These are phyloP conservation scores for Vachellia collinsii DNA, from an alignment of 306 rosid genomes.

Conservation along the genomic window DNA sequence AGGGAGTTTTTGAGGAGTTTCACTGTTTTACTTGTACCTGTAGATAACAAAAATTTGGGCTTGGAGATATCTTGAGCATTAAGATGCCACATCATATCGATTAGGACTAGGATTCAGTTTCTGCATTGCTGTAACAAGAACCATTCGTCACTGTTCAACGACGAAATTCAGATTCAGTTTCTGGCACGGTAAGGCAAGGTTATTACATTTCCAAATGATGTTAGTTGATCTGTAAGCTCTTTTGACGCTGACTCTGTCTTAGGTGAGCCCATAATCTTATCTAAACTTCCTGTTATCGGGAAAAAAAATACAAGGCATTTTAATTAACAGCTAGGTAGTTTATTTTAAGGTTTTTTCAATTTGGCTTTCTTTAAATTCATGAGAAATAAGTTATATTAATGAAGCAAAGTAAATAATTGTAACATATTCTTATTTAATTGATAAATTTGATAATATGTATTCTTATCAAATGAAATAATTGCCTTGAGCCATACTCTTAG, in stretches of 20 bases:
- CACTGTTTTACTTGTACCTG: conserved; percentile 6
- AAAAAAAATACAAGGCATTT: too few relatives aligned
- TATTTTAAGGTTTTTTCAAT: too few relatives aligned
- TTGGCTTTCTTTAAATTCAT: background rate
- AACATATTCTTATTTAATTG: too few relatives aligned
- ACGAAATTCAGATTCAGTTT: conserved; percentile 9
- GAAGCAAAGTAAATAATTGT: background rate
- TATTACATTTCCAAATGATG: background rate
- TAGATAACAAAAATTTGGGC: background rate
- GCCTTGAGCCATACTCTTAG: too few relatives aligned
- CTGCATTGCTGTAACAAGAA: conserved; percentile 1
- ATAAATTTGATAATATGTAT: too few relatives aligned
- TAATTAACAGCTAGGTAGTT: too few relatives aligned
- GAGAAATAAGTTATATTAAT: background rate
- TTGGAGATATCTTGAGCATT: background rate
- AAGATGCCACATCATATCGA: background rate
- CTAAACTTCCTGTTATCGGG: too few relatives aligned
- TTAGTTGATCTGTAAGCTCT: too few relatives aligned
- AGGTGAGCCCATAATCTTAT: too few relatives aligned
- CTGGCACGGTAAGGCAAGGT: background rate
- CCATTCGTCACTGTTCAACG: background rate
- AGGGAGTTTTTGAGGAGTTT: conserved; percentile 21
- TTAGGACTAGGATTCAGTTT: background rate
- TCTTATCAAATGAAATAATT: too few relatives aligned
- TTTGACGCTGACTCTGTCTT: too few relatives aligned